Evolutionary conservation across 208 protist genomes (phyloP).

Genomic region (Crithidia brevicula): DNA sequence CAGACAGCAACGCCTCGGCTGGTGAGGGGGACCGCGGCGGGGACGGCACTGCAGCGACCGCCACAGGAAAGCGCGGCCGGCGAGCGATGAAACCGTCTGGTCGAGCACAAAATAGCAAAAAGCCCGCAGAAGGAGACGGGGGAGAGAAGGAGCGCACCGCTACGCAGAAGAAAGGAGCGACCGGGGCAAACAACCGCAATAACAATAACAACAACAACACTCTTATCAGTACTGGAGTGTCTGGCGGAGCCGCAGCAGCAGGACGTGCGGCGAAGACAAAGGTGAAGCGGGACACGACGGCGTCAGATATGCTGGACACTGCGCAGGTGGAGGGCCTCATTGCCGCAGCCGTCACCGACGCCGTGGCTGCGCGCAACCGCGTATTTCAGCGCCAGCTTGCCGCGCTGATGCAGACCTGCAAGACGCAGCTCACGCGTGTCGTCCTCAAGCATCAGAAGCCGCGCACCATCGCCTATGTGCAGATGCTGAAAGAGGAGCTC

Average conservation of each 20-base stretch:
- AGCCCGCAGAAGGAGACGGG: not conserved
- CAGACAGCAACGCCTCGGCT: not conserved
- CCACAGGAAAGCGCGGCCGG: not conserved
- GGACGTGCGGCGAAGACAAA: not conserved
- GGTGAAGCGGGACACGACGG: not conserved
- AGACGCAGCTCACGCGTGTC: constrained; percentile 34
- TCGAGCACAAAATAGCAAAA: no score
- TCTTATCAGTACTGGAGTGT: not conserved
- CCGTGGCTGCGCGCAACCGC: constrained; percentile 15
- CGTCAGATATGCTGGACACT: not conserved
- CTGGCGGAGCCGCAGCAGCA: not conserved
- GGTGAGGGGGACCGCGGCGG: not conserved
- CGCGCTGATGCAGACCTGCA: constrained; percentile 16
- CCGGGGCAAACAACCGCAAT: not conserved
- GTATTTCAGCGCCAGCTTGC: constrained; percentile 18
- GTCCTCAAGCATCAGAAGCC: constrained; percentile 51
- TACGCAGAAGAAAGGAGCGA: no score
- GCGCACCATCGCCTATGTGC: constrained; percentile 38
- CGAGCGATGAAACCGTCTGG: no score
- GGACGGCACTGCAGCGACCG: not conserved
- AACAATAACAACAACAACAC: not conserved
- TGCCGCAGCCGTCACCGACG: constrained; percentile 18
- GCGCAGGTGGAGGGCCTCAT: constrained; percentile 6
- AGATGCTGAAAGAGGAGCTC: constrained; percentile 44
- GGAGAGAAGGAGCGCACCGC: not conserved